These are phyloP conservation scores for Glomus cerebriforme DNA, from an alignment of 192 early-diverging fungal species.

Conservation along the genomic window DNA sequence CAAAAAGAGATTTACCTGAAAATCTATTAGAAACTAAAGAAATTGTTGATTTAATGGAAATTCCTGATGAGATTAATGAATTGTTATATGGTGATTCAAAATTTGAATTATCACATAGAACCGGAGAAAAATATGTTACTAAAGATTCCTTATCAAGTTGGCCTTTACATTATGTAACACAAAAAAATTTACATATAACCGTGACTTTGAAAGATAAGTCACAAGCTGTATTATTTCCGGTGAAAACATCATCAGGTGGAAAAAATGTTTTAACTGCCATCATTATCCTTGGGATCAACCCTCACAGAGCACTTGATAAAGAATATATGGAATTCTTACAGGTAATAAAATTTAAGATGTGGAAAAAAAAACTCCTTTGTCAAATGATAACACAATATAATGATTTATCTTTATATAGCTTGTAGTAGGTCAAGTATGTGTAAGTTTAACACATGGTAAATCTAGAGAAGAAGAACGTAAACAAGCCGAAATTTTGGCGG, in stretches of 20 bases:
- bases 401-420: conserved; percentile 34
- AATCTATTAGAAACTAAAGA: conserved; percentile 1
- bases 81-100: not conserved
- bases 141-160: not conserved
- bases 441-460: conserved; percentile 35
- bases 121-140: not conserved
- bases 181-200: not conserved
- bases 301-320: conserved; percentile 1
- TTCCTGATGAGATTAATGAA: not conserved
- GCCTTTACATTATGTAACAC: conserved; percentile 4
- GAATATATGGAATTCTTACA: conserved; percentile 17
- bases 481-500: conserved; percentile 36
- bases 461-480: conserved; percentile 43
- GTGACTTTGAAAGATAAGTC: not conserved
- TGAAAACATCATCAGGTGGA: not conserved
- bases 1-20: conserved; percentile 5
- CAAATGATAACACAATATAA: not conserved
- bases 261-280: conserved; percentile 6
- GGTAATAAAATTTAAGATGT: not conserved
- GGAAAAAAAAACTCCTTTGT: not conserved
- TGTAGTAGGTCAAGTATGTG: conserved; percentile 36
- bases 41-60: not conserved
- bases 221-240: not conserved
- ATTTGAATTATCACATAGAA: not conserved
- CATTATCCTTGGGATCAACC: conserved; percentile 18